phyloP scores from a whole-genome alignment of 306 rosid species.

The Glycine tomentella region DNA sequence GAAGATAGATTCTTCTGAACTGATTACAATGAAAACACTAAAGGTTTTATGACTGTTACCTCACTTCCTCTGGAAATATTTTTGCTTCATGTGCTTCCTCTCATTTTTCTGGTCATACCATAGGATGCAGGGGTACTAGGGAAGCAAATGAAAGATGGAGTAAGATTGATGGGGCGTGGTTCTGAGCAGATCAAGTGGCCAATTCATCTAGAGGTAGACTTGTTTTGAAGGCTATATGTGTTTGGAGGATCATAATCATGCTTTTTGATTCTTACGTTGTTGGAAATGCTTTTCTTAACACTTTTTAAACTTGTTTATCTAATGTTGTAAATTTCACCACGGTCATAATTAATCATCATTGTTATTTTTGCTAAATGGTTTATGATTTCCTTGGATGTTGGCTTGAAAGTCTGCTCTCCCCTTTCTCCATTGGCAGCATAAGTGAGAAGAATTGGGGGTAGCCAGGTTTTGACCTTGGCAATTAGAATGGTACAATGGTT shows the following conservation, averaged over 20 bases:
- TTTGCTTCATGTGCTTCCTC: conserved; percentile 37
- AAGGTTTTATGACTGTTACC: conserved; percentile 64
- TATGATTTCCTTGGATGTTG: background rate
- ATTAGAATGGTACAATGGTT: background rate
- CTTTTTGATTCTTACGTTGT: conserved; percentile 18
- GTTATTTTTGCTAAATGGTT: background rate
- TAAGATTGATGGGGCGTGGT: conserved; percentile 96
- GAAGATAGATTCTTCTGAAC: conserved; percentile 87
- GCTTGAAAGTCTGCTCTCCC: conserved; percentile 31
- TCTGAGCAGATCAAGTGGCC: conserved; percentile 93
- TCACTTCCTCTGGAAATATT: conserved; percentile 43
- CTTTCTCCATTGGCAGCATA: conserved; percentile 19
- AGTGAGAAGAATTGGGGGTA: conserved; percentile 3
- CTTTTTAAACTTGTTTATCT: conserved; percentile 12
- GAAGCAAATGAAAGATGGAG: conserved; percentile 92
- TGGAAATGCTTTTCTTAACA: background rate
- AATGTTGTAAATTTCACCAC: conserved; percentile 9
- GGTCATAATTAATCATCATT: conserved; percentile 20
- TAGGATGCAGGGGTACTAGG: conserved; percentile 93
- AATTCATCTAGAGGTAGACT: conserved; percentile 84
- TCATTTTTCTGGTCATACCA: conserved; percentile 49
- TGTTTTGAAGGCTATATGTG: conserved; percentile 28
- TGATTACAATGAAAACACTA: conserved; percentile 93
- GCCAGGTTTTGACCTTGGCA: background rate
- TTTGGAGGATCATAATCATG: conserved; percentile 24